Percentiles rank a stretch among this genome's conserved stretches.
phyloP scores from a whole-genome alignment of 1,139 yeast species.

The Dujonia santamariae region DNA sequence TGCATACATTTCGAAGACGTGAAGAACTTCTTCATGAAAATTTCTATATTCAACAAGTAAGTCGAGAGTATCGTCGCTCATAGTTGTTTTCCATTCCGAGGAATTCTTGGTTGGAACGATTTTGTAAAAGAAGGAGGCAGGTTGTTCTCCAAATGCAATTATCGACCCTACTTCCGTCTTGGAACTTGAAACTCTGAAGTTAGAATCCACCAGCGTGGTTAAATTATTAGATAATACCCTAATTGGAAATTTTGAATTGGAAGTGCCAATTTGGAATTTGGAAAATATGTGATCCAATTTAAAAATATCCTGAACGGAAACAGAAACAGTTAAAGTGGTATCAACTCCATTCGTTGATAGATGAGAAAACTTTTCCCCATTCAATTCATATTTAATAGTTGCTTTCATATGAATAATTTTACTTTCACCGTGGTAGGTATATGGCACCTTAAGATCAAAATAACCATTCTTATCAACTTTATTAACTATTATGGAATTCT shows the following conservation, averaged over 20 bases:
- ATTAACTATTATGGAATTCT: constrained; percentile 11
- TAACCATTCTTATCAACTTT: constrained; percentile 17
- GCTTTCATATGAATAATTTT: constrained; percentile 28
- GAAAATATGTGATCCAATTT: constrained; percentile 55
- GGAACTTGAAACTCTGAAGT: constrained; percentile 36
- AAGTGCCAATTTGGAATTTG: constrained; percentile 64
- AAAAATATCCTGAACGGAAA: constrained; percentile 76
- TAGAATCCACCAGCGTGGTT: constrained; percentile 24
- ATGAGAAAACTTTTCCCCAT: constrained; percentile 21
- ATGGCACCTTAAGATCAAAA: constrained; percentile 20
- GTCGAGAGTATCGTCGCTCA: constrained; percentile 25
- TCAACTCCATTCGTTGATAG: constrained; percentile 35
- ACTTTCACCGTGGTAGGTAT: constrained; percentile 21
- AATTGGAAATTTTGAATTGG: constrained; percentile 51
- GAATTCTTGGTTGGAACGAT: constrained; percentile 25
- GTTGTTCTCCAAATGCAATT: constrained; percentile 67
- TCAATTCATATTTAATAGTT: constrained; percentile 25
- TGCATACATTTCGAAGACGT: constrained; percentile 12
- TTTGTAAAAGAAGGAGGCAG: constrained; percentile 59
- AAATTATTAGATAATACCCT: constrained; percentile 47
- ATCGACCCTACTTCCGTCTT: constrained; percentile 24
- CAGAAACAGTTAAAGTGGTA: constrained; percentile 56
- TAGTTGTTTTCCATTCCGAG: neutral
- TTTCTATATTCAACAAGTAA: constrained; percentile 45
- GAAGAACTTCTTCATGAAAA: constrained; percentile 40